These are phyloP conservation scores for Rhizophlyctis rosea DNA, from an alignment of 192 early-diverging fungal species.

Conservation along the genomic window DNA sequence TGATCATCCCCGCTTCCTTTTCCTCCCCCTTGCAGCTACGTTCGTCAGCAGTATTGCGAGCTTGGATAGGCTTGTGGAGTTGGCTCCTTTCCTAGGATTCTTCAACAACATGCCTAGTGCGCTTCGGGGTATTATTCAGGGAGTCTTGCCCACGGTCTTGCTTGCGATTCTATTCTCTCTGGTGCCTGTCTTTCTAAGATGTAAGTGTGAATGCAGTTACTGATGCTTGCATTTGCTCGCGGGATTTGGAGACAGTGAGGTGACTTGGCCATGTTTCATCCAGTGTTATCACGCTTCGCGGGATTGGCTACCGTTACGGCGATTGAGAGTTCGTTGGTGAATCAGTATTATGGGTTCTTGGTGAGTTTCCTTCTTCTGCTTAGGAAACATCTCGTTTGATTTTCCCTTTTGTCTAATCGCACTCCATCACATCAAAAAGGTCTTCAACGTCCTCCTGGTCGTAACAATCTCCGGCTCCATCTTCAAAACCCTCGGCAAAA, in stretches of 20 bases:
- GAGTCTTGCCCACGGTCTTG: constrained; percentile 68
- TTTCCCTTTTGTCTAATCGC: too few species aligned
- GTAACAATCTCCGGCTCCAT: constrained; percentile 70
- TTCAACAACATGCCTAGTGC: constrained; percentile 8
- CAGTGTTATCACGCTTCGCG: constrained; percentile 54
- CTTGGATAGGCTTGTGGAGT: constrained; percentile 11
- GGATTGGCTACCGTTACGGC: constrained; percentile 55
- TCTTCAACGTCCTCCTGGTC: constrained; percentile 77
- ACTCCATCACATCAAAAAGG: too few species aligned
- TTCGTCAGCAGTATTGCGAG: constrained; percentile 20
- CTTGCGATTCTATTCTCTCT: constrained; percentile 64
- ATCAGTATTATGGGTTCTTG: constrained; percentile 77
- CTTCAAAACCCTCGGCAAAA: constrained; percentile 43
- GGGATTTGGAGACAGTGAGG: too few species aligned
- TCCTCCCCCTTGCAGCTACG: constrained; percentile 6
- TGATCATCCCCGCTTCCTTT: too few species aligned
- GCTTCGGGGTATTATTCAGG: constrained; percentile 59
- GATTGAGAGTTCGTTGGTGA: constrained; percentile 60
- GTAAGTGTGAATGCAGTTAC: constrained; percentile 38
- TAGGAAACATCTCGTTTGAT: too few species aligned
- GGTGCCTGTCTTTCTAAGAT: constrained; percentile 61
- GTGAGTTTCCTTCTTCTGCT: too few species aligned
- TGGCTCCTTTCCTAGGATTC: constrained; percentile 11
- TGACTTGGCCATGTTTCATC: too few species aligned
- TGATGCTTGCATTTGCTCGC: too few species aligned